Conservation (phyloP, 805 yeast species). For the Nakazawaea siamensis region DNA sequence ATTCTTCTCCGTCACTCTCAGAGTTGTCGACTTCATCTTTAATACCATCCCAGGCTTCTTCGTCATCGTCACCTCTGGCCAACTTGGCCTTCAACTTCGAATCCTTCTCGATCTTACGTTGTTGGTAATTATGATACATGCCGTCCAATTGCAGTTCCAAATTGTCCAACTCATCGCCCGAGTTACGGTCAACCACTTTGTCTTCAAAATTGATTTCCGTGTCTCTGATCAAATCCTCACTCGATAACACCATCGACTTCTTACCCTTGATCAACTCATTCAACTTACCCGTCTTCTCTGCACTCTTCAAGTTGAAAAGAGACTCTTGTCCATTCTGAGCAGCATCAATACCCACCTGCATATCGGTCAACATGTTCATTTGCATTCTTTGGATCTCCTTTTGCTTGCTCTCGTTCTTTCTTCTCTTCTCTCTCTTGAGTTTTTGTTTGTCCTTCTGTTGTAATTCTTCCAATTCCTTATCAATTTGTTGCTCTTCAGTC, state of each 20-base stretch:
- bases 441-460: conserved; percentile 63
- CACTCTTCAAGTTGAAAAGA: conserved; percentile 74
- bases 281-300: conserved; percentile 80
- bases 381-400: conserved; percentile 88
- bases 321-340: conserved; percentile 72
- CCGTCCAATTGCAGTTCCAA: conserved; percentile 77
- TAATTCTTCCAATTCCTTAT: conserved; percentile 70
- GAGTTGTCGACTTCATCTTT: conserved; percentile 33
- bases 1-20: conserved; percentile 35
- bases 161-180: conserved; percentile 51
- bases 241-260: conserved; percentile 50
- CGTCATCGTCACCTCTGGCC: conserved; percentile 70
- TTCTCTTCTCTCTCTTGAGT: conserved; percentile 74
- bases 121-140: conserved; percentile 71
- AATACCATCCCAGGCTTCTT: conserved; percentile 75
- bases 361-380: conserved; percentile 91
- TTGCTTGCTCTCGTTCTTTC: conserved; percentile 73
- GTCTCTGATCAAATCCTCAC: conserved; percentile 45
- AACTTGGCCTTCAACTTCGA: conserved; percentile 61
- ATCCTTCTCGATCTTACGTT: conserved; percentile 57
- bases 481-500: conserved; percentile 86
- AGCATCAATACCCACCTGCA: conserved; percentile 90
- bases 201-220: conserved; percentile 48
- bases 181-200: conserved; percentile 19
- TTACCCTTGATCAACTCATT: conserved; percentile 72